These are phyloP conservation scores for Pleurotus platypus DNA, from an alignment of 768 basidiomycete species.

Conservation along the genomic window DNA sequence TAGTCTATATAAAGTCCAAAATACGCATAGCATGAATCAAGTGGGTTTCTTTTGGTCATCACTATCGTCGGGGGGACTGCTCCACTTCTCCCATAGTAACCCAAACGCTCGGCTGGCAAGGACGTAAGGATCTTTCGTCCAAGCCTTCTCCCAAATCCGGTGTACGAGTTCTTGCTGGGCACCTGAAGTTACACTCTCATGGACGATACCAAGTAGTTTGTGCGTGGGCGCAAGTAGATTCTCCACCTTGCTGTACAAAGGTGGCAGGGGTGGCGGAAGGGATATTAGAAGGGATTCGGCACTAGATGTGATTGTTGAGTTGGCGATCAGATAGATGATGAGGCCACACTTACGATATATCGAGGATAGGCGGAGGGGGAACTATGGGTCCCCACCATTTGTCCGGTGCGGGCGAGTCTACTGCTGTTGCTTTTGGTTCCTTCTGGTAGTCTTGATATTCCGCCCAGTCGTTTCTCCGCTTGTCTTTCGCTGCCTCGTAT, in stretches of 20 bases:
- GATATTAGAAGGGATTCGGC: slow-evolving; percentile 51
- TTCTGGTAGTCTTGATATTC: slow-evolving; percentile 43
- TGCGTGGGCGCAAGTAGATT: slow-evolving; percentile 57
- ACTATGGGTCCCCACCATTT: slow-evolving; percentile 38
- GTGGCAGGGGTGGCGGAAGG: slow-evolving; percentile 53
- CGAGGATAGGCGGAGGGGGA: slow-evolving; percentile 36
- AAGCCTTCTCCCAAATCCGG: slow-evolving; percentile 63
- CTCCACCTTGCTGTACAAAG: slow-evolving; percentile 47
- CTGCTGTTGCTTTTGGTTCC: slow-evolving; percentile 14
- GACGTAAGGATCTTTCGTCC: slow-evolving; percentile 55
- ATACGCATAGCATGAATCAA: not conserved
- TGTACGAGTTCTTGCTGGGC: slow-evolving; percentile 53
- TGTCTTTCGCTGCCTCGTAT: slow-evolving; percentile 35
- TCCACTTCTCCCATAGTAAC: slow-evolving; percentile 42
- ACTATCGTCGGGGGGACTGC: slow-evolving; percentile 3
- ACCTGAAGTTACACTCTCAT: slow-evolving; percentile 52
- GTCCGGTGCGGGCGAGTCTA: slow-evolving; percentile 16
- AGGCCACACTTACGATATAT: slow-evolving; percentile 31
- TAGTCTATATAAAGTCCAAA: too few species aligned
- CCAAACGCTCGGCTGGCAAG: slow-evolving; percentile 39
- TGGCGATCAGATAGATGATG: not conserved
- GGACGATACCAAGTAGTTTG: slow-evolving; percentile 47
- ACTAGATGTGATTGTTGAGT: slow-evolving; percentile 23
- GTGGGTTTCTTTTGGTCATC: slow-evolving; percentile 5
- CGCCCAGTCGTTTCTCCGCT: slow-evolving; percentile 40